phyloP scores from a whole-genome alignment of 1,284 basidiomycete genomes.

The Tilletia walkeri region DNA sequence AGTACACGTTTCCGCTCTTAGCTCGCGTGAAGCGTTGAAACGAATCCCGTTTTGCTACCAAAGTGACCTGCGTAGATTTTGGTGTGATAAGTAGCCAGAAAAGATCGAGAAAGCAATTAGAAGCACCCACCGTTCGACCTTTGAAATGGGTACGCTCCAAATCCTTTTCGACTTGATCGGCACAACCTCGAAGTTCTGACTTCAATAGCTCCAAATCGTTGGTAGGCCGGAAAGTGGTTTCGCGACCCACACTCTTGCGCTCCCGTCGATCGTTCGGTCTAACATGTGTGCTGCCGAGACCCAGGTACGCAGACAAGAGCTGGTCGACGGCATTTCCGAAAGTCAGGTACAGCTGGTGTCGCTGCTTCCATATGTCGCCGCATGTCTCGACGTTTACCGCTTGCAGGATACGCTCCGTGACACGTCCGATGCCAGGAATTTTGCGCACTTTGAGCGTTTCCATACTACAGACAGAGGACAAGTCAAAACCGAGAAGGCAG shows the following conservation, averaged over 20 bases:
- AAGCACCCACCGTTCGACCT: conserved; percentile 34
- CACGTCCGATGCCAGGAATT: conserved; percentile 51
- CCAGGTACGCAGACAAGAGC: conserved; percentile 46
- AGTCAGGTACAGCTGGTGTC: conserved; percentile 45
- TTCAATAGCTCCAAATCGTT: conserved; percentile 30
- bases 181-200: conserved; percentile 35
- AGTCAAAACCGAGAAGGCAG: not conserved
- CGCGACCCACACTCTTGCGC: conserved; percentile 51
- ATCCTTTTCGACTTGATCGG: conserved; percentile 43
- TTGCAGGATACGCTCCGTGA: conserved; percentile 50
- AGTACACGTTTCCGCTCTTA: conserved; percentile 25
- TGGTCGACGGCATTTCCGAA: conserved; percentile 38
- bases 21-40: conserved; percentile 50
- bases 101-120: no score
- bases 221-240: conserved; percentile 51
- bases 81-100: no score
- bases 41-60: conserved; percentile 45
- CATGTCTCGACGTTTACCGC: conserved; percentile 45
- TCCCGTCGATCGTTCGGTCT: conserved; percentile 43
- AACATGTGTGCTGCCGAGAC: conserved; percentile 43
- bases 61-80: conserved; percentile 21
- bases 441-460: conserved; percentile 44
- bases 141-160: conserved; percentile 41
- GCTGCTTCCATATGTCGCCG: conserved; percentile 46
- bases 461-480: conserved; percentile 23